Evolutionary conservation across 164 flowering plant species (phyloP).

Genomic region (Chimonanthus praecox): DNA sequence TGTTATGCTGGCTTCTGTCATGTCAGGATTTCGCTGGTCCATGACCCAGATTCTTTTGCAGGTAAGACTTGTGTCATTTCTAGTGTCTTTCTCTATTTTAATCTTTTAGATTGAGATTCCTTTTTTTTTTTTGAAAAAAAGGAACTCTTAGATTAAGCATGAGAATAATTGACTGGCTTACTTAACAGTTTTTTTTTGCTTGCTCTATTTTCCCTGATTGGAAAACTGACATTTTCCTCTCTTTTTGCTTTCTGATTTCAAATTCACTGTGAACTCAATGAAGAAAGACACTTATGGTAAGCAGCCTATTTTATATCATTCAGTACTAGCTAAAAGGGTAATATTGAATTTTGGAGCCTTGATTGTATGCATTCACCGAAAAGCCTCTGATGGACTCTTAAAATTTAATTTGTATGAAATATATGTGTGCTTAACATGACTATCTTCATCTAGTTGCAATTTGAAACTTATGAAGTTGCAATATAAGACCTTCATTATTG

Average conservation of each 20-base stretch:
- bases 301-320: slow-evolving; percentile 12
- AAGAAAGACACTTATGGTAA: slow-evolving; percentile 95
- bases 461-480: not conserved
- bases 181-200: not conserved
- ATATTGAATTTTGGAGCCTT: too few species aligned
- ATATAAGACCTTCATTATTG: not conserved
- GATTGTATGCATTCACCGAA: not conserved
- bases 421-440: not conserved
- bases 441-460: too few species aligned
- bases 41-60: slow-evolving; percentile 99
- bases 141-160: not conserved
- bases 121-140: too few species aligned
- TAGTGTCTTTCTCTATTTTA: not conserved
- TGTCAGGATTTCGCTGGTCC: slow-evolving; percentile 99
- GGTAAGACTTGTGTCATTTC: slow-evolving; percentile 34
- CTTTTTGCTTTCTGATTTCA: slow-evolving; percentile 21
- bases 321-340: too few species aligned
- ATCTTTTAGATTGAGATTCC: not conserved
- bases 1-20: slow-evolving; percentile 98
- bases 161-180: not conserved
- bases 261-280: slow-evolving; percentile 12
- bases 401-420: not conserved
- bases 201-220: slow-evolving; percentile 12
- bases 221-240: slow-evolving; percentile 26
- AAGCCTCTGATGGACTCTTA: not conserved